Evolutionary conservation across 345 rosid genomes (phyloP), one percentile per base, ranked within the genome.

Genomic region (Pelargonium nanum): DNA sequence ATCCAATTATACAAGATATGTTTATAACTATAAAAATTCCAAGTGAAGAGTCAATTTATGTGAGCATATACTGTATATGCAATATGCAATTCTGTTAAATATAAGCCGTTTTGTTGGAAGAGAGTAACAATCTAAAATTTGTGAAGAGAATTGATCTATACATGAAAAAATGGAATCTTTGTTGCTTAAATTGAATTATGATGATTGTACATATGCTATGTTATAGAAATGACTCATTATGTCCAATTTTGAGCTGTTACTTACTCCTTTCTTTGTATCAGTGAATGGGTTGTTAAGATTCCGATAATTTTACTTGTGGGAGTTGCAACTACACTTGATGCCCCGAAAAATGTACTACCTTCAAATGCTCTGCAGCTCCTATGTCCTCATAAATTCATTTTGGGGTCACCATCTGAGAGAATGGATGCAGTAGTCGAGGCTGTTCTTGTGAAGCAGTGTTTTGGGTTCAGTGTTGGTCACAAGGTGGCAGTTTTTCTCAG

Each of bases 281-380:
- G 98, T 64, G 97, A 92, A 73, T 92, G 98, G 91, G 78, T 81
- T 56, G 64, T 82, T 59, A 93, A 82, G 80, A 75, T 93, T 75
- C 99, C 99, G 17, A 74, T 82, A 59, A 76, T 82, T 65, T 62
- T 89, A 52, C 77, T 93, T 61, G 77, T 89, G 83, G 97, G 99
- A 25, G 89, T 89, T 64, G 81, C 99, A 62, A 93, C 97, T 58
- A 85, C 91, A 53, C 81, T 77, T 65, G 96, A 89, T 74, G 83
- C 85, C 19, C 82, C 75, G 48, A 80, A 79, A 77, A 81, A 64
- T 60, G 74, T 81, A 62, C 84, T 93, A 67, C 72, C 82, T 55
- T 81, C 82, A 63, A 80, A 71, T 52, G 81, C 83, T 7, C 77
- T 89, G 52, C 97, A 82, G 70, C 71, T 69, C 70, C 69, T 93